A percentile compares a stretch with the other conserved stretches of the same genome.
These are phyloP conservation scores for Umbellularia californica DNA, from an alignment of 164 flowering plant species.

Conservation along the genomic window DNA sequence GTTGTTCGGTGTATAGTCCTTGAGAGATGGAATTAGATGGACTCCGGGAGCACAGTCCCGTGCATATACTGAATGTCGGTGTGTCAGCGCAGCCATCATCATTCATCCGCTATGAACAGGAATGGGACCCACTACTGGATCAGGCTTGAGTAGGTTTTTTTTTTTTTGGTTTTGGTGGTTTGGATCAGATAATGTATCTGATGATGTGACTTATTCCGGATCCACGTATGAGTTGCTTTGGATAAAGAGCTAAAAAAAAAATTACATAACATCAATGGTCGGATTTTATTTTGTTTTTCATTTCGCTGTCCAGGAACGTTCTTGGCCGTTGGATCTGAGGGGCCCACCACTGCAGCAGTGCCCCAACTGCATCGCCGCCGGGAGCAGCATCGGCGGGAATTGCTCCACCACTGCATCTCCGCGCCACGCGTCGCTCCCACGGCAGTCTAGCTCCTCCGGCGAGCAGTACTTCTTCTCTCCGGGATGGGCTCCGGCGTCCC, in stretches of 20 bases:
- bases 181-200: background rate
- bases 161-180: background rate
- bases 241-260: background rate
- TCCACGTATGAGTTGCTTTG: background rate
- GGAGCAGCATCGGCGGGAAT: slow-evolving; percentile 14
- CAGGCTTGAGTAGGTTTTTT: background rate
- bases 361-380: background rate
- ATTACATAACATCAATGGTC: background rate
- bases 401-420: slow-evolving; percentile 37
- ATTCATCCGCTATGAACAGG: background rate
- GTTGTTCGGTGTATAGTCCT: background rate
- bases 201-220: background rate
- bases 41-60: background rate
- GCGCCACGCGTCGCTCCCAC: slow-evolving; percentile 6
- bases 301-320: background rate
- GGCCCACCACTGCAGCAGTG: slow-evolving; percentile 1
- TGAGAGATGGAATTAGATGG: background rate
- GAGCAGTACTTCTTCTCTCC: background rate
- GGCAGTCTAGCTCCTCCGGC: slow-evolving; percentile 2
- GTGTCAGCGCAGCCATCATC: background rate
- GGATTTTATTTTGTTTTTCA: background rate
- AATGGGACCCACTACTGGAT: background rate
- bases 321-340: background rate
- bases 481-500: background rate
- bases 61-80: background rate